These are phyloP conservation scores for Acanthamoeba quina DNA, from an alignment of 208 protist species.

Conservation along the genomic window DNA sequence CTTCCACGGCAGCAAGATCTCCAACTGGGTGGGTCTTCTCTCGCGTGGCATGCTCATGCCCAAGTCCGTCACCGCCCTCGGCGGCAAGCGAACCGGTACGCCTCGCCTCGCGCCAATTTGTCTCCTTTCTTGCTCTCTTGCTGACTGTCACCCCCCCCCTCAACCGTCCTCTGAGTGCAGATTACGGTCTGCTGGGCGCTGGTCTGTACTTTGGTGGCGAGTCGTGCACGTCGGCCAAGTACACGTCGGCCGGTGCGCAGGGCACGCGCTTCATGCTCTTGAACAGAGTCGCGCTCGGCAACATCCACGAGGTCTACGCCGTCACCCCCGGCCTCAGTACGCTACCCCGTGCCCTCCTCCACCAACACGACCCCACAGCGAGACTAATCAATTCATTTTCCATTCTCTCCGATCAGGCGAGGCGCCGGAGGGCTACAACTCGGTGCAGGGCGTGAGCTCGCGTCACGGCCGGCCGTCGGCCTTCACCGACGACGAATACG, in stretches of 20 bases:
- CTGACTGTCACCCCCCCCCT: background rate
- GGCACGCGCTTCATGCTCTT: slow-evolving; percentile 47
- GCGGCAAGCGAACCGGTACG: slow-evolving; percentile 52
- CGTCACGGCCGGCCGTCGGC: background rate
- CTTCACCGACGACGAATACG: slow-evolving; percentile 79
- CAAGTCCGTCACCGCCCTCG: slow-evolving; percentile 66
- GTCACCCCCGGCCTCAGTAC: slow-evolving; percentile 3
- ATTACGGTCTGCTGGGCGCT: slow-evolving; percentile 4
- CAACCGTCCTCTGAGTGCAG: background rate
- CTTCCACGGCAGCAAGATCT: slow-evolving; percentile 58
- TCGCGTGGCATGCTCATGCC: slow-evolving; percentile 77
- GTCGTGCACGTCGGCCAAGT: slow-evolving; percentile 33
- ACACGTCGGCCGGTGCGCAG: background rate
- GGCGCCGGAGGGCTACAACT: slow-evolving; percentile 72
- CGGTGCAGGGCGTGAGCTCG: slow-evolving; percentile 68
- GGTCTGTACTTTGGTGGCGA: slow-evolving; percentile 78
- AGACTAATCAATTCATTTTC: background rate
- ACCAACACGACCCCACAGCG: background rate
- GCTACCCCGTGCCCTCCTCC: background rate
- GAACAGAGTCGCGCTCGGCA: slow-evolving; percentile 72
- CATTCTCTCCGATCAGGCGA: background rate
- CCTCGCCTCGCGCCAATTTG: background rate
- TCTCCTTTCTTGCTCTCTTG: background rate
- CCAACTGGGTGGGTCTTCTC: slow-evolving; percentile 76
- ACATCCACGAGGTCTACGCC: background rate